These are phyloP conservation scores for Telopea speciosissima DNA, from an alignment of 177 flowering plant species.

Conservation along the genomic window DNA sequence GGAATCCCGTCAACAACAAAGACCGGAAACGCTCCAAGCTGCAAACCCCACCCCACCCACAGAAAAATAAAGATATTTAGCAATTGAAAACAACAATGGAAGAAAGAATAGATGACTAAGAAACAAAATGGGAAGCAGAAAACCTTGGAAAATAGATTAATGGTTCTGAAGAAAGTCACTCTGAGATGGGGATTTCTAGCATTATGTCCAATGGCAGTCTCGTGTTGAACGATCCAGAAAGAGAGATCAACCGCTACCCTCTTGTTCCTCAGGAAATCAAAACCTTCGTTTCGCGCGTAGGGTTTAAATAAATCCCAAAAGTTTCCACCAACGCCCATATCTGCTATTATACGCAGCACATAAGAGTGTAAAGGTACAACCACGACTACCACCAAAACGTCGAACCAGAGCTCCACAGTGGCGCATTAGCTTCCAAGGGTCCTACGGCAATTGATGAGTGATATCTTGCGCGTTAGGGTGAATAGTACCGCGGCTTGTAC, in stretches of 20 bases:
- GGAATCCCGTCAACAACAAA: constrained; percentile 85
- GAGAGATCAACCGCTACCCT: constrained; percentile 88
- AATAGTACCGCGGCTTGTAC: too few species aligned
- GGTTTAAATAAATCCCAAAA: constrained; percentile 95
- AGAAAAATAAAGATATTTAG: not conserved
- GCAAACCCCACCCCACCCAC: too few species aligned
- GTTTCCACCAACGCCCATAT: constrained; percentile 81
- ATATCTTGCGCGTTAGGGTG: too few species aligned
- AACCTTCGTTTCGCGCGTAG: constrained; percentile 50
- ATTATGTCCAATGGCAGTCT: constrained; percentile 50
- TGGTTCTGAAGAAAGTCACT: constrained; percentile 78
- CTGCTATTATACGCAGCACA: not conserved
- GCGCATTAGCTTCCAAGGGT: too few species aligned
- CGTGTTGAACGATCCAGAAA: constrained; percentile 82
- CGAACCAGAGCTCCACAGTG: too few species aligned
- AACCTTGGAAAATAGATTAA: constrained; percentile 87
- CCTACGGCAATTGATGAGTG: too few species aligned
- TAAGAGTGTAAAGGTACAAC: too few species aligned
- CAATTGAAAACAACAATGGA: not conserved
- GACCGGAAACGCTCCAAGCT: constrained; percentile 94
- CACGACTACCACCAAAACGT: too few species aligned
- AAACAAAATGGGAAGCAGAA: not conserved
- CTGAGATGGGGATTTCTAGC: constrained; percentile 69
- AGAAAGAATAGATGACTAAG: not conserved
- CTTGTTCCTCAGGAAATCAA: constrained; percentile 69